Evolutionary conservation across 768 basidiomycete species (phyloP), one percentile per base, ranked within the genome.

Genomic region (Stropharia rugosoannulata): DNA sequence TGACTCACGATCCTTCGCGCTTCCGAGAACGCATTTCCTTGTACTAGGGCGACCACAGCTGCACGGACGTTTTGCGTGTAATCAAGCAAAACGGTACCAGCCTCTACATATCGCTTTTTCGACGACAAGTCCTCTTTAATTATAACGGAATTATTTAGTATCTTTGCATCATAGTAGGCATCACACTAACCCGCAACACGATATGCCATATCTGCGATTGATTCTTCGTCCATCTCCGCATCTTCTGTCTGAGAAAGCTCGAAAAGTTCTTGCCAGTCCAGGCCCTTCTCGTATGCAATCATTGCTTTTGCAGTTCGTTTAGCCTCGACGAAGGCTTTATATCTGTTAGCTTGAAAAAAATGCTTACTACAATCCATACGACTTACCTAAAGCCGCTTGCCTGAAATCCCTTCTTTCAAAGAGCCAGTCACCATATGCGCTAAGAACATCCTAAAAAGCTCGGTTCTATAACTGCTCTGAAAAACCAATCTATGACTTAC

Each of bases 191-290:
- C 93, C 38, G 93, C 86, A 4, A 95, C 75, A 15, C 93, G 85
- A 66, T 89, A 86, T 11, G 83, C 93, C 63, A 86, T 82, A 2
- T 80, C 79, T 12, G 73, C 67, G 9, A 93, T 65, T 42, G 90
- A 85, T 11, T 87, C 85, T 27, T 73, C 71, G 0, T 76, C 56
- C 9, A 83, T 62, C 2, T 44, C 51, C 2, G 45, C 45, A 3
- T 78, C 72, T 46, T 81, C 77, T 25, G 75, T 76, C 18, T 81
- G 62, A 2, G 89, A 89, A 25, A 97, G 73, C 22, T 90, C 86
- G 68, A 99, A 98, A 0, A 97, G 75, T 60, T 95, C 93, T 64
- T 89, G 86, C 96, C 96, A 99, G 51, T 89, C 83, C 32, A 93
- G 74, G 0, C 90, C 89, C 54, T 86, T 88, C 69, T 98, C 95